Percentiles rank a stretch among this genome's conserved stretches.
These are phyloP conservation scores for Saccharomyces hybrid DNA, from an alignment of 1,139 yeast species.

Conservation along the genomic window DNA sequence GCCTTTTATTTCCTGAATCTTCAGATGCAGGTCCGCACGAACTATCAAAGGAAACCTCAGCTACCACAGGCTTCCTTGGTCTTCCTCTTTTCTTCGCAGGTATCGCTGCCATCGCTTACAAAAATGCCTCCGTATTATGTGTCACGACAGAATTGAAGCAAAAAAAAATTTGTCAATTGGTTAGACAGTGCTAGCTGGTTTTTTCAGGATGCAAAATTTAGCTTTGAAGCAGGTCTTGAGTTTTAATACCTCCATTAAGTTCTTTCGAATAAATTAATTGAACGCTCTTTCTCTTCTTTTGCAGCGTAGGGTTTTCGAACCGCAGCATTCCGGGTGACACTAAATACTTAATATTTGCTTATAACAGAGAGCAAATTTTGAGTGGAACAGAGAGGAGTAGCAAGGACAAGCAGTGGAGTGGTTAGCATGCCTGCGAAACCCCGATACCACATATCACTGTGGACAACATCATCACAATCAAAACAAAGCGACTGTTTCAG, in stretches of 20 bases:
- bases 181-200: background rate
- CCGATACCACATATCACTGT: background rate
- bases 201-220: background rate
- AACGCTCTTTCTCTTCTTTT: background rate
- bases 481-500: background rate
- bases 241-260: background rate
- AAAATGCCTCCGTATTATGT: background rate
- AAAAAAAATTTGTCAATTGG: background rate
- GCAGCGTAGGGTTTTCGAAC: slow-evolving; percentile 4
- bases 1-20: slow-evolving; percentile 10
- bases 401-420: background rate
- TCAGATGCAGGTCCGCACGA: slow-evolving; percentile 4
- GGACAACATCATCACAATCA: background rate
- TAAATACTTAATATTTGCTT: background rate
- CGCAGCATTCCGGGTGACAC: background rate
- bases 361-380: background rate
- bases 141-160: background rate
- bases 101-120: background rate
- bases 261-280: background rate
- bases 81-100: slow-evolving; percentile 8
- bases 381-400: background rate
- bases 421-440: background rate
- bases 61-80: slow-evolving; percentile 3
- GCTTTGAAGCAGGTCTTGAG: background rate
- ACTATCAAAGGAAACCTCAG: background rate